Conservation (phyloP, 2,329 filamentous ascomycete species). For the Diplodia intermedia region DNA sequence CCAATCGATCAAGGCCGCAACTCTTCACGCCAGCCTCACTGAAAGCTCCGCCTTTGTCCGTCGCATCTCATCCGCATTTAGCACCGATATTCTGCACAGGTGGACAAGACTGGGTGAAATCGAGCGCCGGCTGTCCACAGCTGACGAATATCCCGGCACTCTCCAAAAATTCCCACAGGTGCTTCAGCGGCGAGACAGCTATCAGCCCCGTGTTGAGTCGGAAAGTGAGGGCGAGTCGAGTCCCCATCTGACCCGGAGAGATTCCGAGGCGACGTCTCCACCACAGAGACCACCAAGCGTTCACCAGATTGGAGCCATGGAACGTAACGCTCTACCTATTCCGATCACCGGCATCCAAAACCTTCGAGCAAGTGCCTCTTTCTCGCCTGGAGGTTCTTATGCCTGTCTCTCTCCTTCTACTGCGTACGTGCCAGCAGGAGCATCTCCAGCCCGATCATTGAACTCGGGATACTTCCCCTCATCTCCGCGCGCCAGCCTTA, state of each 20-base stretch:
- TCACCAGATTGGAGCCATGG: slow-evolving; percentile 16
- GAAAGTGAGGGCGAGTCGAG: slow-evolving; percentile 8
- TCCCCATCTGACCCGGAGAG: background rate
- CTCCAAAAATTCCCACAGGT: slow-evolving; percentile 45
- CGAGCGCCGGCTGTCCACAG: slow-evolving; percentile 40
- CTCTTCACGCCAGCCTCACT: slow-evolving; percentile 2
- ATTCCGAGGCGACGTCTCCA: slow-evolving; percentile 17
- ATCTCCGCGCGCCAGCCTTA: slow-evolving; percentile 41
- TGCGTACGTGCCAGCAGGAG: slow-evolving; percentile 34
- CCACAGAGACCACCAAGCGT: slow-evolving; percentile 22
- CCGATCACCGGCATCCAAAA: background rate
- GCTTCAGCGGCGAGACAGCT: slow-evolving; percentile 45
- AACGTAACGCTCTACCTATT: slow-evolving; percentile 6
- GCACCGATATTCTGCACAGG: slow-evolving; percentile 38
- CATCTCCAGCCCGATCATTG: slow-evolving; percentile 30
- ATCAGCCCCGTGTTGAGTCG: slow-evolving; percentile 38
- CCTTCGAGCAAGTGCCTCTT: slow-evolving; percentile 3
- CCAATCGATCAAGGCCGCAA: slow-evolving; percentile 4
- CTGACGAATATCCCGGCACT: slow-evolving; percentile 27
- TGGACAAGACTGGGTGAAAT: slow-evolving; percentile 47
- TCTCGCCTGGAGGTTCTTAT: slow-evolving; percentile 37
- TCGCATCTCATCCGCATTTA: slow-evolving; percentile 8
- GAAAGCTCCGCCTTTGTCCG: slow-evolving; percentile 26
- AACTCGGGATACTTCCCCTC: slow-evolving; percentile 34
- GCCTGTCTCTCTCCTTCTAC: slow-evolving; percentile 34